Evolutionary conservation across 1,139 yeast genomes (phyloP).

Genomic region (Sugiyamaella japonica): DNA sequence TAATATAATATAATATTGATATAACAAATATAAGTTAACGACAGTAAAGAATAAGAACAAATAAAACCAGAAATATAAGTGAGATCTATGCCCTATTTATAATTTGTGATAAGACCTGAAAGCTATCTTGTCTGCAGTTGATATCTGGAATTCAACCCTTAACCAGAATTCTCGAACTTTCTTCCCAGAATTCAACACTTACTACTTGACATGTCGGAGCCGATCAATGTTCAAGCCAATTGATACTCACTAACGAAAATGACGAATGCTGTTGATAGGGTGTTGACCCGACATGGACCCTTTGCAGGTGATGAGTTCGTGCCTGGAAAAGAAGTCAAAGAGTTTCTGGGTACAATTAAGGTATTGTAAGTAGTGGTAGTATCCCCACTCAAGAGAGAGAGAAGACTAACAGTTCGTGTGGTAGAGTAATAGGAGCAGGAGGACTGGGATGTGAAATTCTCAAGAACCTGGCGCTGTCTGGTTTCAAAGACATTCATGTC

Average conservation of each 20-base stretch:
- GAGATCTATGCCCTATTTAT: no score
- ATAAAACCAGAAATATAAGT: no score
- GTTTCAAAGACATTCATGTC: constrained; percentile 72
- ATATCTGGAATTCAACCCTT: no score
- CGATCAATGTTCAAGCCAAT: background rate
- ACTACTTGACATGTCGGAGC: no score
- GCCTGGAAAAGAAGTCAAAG: constrained; percentile 38
- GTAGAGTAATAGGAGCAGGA: constrained; percentile 74
- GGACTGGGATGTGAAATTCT: constrained; percentile 94
- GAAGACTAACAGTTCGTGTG: background rate
- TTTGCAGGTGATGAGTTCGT: constrained; percentile 42
- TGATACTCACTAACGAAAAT: background rate
- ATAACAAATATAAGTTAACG: no score
- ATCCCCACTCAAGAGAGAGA: background rate
- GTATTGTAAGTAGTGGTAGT: constrained; percentile 36
- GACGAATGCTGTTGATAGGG: constrained; percentile 27
- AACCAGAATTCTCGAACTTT: no score
- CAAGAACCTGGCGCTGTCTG: constrained; percentile 76
- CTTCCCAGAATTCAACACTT: no score
- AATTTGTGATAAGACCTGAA: no score
- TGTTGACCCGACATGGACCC: constrained; percentile 41
- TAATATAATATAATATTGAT: no score
- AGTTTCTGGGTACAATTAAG: constrained; percentile 37
- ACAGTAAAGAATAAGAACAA: no score
- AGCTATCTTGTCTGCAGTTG: no score